Evolutionary conservation across 2,329 filamentous ascomycete species (phyloP), one percentile per base, ranked within the genome.

Genomic region (Nothopassalora personata): DNA sequence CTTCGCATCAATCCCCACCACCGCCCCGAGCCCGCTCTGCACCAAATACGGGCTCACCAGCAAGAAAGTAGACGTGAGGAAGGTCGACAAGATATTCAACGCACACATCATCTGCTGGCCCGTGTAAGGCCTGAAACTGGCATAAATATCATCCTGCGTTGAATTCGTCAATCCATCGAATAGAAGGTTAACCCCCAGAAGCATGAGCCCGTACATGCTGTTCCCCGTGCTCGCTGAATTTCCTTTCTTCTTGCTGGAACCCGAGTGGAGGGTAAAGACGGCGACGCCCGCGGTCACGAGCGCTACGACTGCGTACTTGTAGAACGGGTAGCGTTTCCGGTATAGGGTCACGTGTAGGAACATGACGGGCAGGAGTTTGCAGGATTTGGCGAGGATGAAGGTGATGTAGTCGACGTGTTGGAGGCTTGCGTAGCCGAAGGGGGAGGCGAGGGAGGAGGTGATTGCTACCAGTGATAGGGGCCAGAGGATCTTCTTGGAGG

Each of bases 91-190:
- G 57, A 96, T 79, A 73, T 97, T 99, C 76, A 97, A 91, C 43
- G 93, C 92, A 73, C 92, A 95, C 94, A 99, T 99, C 94, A 99
- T 99, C 82, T 99, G 94, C 60, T 93, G 91, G 9, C 94, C 94
- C 2, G 86, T 85, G 73, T 94, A 97, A 13, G 87, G 86, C 64
- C 85, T 85, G 76, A 91, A 96, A 1, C 75, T 72, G 28, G 78
- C 75, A 74, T 97, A 97, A 74, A 99, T 91, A 75, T 96, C 87
- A 75, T 99, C 94, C 80, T 99, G 94, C 2, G 93, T 96, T 56
- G 88, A 91, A 76, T 99, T 99, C 60, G 93, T 97, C 56, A 99
- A 81, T 64, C 94, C 94, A 74, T 99, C 94, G 69, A 99, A 94
- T 19, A 99, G 83, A 54, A 99, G 81, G 74, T 99, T 99, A 71